These are phyloP conservation scores for Colletotrichum gloeosporioides DNA, from an alignment of 2,329 filamentous ascomycete species.

Conservation along the genomic window DNA sequence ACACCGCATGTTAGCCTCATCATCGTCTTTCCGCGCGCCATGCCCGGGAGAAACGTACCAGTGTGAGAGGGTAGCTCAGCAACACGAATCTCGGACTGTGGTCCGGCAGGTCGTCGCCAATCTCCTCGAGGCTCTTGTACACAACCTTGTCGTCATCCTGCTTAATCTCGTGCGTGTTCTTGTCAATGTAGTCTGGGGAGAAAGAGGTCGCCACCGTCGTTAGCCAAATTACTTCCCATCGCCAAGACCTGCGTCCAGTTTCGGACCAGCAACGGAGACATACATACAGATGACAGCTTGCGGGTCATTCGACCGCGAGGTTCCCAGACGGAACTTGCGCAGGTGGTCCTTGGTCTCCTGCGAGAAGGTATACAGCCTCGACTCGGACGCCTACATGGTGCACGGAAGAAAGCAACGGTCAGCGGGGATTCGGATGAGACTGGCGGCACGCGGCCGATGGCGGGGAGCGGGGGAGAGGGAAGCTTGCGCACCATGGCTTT, in stretches of 20 bases:
- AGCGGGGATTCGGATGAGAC: not conserved
- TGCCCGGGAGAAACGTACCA: slow-evolving; percentile 58
- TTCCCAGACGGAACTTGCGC: slow-evolving; percentile 92
- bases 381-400: slow-evolving; percentile 70
- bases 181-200: slow-evolving; percentile 84
- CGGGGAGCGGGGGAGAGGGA: not conserved
- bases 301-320: slow-evolving; percentile 83
- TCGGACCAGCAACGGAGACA: slow-evolving; percentile 29
- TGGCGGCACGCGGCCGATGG: not conserved
- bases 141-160: slow-evolving; percentile 77
- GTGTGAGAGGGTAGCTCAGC: slow-evolving; percentile 86
- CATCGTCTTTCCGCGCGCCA: not conserved
- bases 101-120: slow-evolving; percentile 90
- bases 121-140: slow-evolving; percentile 80
- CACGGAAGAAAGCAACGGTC: not conserved
- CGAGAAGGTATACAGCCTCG: slow-evolving; percentile 91
- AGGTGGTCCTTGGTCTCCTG: slow-evolving; percentile 87
- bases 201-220: not conserved
- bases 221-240: not conserved
- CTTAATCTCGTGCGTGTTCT: slow-evolving; percentile 86
- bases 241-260: not conserved
- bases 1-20: not conserved
- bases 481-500: slow-evolving; percentile 3
- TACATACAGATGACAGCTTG: slow-evolving; percentile 94
- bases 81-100: slow-evolving; percentile 90